A percentile compares a stretch with the other conserved stretches of the same genome.
Evolutionary conservation across 2,329 filamentous ascomycete species (phyloP).

Genomic region (Cladosporium austrohemisphaericum): DNA sequence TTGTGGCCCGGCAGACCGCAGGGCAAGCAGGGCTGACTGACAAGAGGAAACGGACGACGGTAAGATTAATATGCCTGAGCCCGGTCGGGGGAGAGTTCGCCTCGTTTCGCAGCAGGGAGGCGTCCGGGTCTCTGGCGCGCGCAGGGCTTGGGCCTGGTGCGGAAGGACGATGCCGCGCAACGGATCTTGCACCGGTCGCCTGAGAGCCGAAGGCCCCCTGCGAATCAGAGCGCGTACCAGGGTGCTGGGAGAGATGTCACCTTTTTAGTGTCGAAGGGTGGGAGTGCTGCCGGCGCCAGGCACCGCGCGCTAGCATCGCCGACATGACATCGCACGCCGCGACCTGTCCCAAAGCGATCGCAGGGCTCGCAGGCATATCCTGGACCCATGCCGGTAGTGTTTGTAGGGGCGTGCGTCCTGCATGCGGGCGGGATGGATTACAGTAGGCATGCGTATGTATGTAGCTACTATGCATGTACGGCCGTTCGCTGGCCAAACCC

Average conservation of each 20-base stretch:
- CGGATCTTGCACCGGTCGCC: neutral
- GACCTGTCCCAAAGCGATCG: neutral
- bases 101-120: neutral
- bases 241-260: neutral
- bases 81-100: conserved; percentile 1
- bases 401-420: too few relatives aligned
- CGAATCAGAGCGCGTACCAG: neutral
- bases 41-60: too few relatives aligned
- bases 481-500: too few relatives aligned
- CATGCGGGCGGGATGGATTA: too few relatives aligned
- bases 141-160: neutral
- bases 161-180: neutral
- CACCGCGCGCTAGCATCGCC: conserved; percentile 2
- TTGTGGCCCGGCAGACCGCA: neutral
- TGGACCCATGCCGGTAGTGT: too few relatives aligned
- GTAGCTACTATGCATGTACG: too few relatives aligned
- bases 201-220: neutral
- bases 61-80: conserved; percentile 8
- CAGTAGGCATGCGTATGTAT: too few relatives aligned
- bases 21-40: conserved; percentile 9
- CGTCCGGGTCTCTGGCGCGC: conserved; percentile 7
- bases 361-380: too few relatives aligned
- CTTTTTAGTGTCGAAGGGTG: conserved; percentile 11
- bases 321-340: too few relatives aligned
- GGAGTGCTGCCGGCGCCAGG: neutral